Evolutionary conservation across 805 yeast genomes (phyloP), one percentile per base, ranked within the genome.

Genomic region (Saccharomycopsis fibuligera): DNA sequence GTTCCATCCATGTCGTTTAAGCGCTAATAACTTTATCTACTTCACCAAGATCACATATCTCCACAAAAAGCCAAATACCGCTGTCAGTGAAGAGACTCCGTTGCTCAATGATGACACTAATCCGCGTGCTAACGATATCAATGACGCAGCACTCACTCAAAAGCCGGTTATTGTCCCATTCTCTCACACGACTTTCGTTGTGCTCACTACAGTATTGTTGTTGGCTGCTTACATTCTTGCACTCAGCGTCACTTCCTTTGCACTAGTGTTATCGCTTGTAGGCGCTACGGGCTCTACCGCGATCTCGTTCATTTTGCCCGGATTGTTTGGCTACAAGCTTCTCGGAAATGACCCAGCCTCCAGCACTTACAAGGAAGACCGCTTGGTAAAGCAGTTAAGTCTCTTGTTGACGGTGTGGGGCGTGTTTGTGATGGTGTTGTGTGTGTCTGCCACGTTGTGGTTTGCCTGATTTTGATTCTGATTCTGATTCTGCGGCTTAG

Each of bases 211-310:
- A 0, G 29, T 65, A 0, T 66, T 85, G 35, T 64, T 79, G 3
- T 2, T 70, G 0, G 53, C 62, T 2, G 73, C 83, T 0, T 85
- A 83, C 58, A 50, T 71, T 0, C 63, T 79, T 14, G 87, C 95
- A 0, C 62, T 79, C 1, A 62, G 77, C 8, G 74, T 85, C 8
- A 67, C 72, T 1, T 81, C 87, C 0, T 78, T 85, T 59, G 90
- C 83, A 46, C 72, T 76, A 31, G 84, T 85, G 3, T 64, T 85
- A 42, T 78, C 91, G 1, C 66, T 85, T 45, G 89, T 85, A 8
- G 95, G 95, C 3, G 83, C 90, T 4, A 85, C 93, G 0, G 95
- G 95, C 0, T 85, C 90, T 3, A 86, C 90, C 0, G 70, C 87
- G 23, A 85, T 85, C 44, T 79, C 88, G 22, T 85, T 84, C 62